Evolutionary conservation across 1,284 basidiomycete species (phyloP), one percentile per base, ranked within the genome.

Genomic region (Pisolithus thermaeus): DNA sequence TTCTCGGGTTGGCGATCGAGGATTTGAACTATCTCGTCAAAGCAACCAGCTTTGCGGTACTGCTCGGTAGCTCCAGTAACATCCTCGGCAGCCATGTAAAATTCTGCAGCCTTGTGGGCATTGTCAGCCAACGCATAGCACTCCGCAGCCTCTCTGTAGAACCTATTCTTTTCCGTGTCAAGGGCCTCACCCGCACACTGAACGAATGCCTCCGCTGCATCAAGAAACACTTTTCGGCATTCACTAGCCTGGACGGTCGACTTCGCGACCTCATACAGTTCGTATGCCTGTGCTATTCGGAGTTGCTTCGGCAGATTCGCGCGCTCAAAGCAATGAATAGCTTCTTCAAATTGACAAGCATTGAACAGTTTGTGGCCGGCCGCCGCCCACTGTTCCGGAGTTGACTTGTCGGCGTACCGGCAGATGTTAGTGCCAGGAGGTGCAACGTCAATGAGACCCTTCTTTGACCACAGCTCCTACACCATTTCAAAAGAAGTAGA

Each of bases 251-350:
- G 47, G 58, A 52, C 55, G 50, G 67, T 63, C 36, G 67, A 51
- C 5, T 66, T 63, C 9, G 75, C 77, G 4, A 64, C 49, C 53
- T 77, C 69, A 35, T 78, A 70, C 5, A 73, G 65, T 18, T 70
- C 61, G 56, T 74, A 80, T 0, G 78, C 76, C 4, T 70, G 48
- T 0, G 77, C 70, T 7, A 86, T 72, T 2, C 65, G 70, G 2
- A 64, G 72, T 59, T 82, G 73, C 9, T 72, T 70, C 0, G 57
- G 63, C 28, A 72, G 59, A 1, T 55, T 64, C 3, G 85, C 85
- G 22, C 79, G 74, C 49, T 78, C 72, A 53, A 79, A 89, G 53
- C 81, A 83, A 48, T 80, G 73, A 64, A 75, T 78, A 0, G 87
- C 83, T 57, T 85, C 78, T 1, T 68, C 57, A 55, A 80, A 89